Conservation (phyloP, 1,139 yeast species). For the Wickerhamomyces sp. region DNA sequence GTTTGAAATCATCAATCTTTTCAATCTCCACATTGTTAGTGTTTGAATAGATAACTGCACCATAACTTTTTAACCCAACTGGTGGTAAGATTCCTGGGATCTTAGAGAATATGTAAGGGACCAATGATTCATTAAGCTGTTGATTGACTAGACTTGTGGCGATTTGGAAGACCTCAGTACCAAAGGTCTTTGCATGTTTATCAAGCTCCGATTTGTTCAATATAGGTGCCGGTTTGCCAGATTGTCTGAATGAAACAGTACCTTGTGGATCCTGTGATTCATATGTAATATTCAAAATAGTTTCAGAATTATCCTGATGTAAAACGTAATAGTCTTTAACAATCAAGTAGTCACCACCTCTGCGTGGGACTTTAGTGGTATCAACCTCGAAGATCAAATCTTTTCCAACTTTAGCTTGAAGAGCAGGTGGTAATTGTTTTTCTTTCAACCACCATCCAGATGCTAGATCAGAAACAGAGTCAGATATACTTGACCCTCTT, state of each 20-base stretch:
- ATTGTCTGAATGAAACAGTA: constrained; percentile 44
- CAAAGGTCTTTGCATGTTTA: constrained; percentile 42
- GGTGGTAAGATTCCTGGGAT: constrained; percentile 47
- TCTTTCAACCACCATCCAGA: constrained; percentile 60
- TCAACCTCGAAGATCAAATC: constrained; percentile 66
- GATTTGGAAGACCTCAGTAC: constrained; percentile 36
- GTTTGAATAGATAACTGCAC: constrained; percentile 65
- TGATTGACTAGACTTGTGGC: constrained; percentile 41
- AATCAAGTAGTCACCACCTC: constrained; percentile 48
- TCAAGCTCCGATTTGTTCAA: constrained; percentile 45
- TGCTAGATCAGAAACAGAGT: constrained; percentile 19
- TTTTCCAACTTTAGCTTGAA: constrained; percentile 39
- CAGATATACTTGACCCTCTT: constrained; percentile 1
- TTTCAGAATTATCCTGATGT: constrained; percentile 69
- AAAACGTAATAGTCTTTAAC: constrained; percentile 69
- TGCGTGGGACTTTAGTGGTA: constrained; percentile 46
- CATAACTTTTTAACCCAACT: constrained; percentile 65
- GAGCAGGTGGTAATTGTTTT: constrained; percentile 53
- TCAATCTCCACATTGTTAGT: constrained; percentile 53
- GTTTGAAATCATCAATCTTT: constrained; percentile 57
- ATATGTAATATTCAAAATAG: constrained; percentile 50
- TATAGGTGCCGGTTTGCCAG: constrained; percentile 42
- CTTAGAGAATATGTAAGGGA: constrained; percentile 27
- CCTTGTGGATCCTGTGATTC: constrained; percentile 51
- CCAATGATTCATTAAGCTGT: constrained; percentile 22